Evolutionary conservation across 2,329 filamentous ascomycete genomes (phyloP).

Genomic region (Simplicillium aogashimaense): DNA sequence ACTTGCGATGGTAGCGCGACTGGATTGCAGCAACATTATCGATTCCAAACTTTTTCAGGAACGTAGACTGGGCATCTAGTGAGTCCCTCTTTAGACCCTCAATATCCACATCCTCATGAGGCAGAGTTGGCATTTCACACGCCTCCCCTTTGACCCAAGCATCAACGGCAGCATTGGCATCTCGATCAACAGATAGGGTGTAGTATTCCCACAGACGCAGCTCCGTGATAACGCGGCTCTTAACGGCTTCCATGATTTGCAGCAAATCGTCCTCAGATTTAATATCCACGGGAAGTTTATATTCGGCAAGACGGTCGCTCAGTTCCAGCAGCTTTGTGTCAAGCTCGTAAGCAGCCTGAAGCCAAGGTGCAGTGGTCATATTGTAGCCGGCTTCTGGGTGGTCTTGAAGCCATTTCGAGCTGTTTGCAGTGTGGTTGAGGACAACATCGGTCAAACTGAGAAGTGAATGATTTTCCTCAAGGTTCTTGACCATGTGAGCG

Average conservation of each 20-base stretch:
- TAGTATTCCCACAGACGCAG: constrained; percentile 93
- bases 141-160: constrained; percentile 59
- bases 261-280: constrained; percentile 62
- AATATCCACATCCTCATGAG: constrained; percentile 22
- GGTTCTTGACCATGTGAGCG: constrained; percentile 61
- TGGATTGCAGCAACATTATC: constrained; percentile 64
- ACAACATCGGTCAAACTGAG: constrained; percentile 92
- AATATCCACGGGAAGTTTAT: constrained; percentile 69
- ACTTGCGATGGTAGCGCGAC: constrained; percentile 62
- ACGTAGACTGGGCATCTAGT: constrained; percentile 45
- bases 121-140: constrained; percentile 37
- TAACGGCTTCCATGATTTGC: constrained; percentile 75
- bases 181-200: constrained; percentile 65
- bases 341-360: constrained; percentile 53
- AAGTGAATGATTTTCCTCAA: constrained; percentile 77
- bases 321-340: constrained; percentile 61
- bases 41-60: constrained; percentile 60
- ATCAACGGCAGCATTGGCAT: constrained; percentile 58
- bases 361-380: constrained; percentile 74
- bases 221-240: constrained; percentile 65
- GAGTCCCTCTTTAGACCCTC: constrained; percentile 35
- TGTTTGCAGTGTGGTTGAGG: constrained; percentile 95
- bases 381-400: constrained; percentile 97
- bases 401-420: constrained; percentile 86
- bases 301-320: constrained; percentile 58